Evolutionary conservation across 495 filamentous ascomycete species (phyloP), one percentile per base, ranked within the genome.

Genomic region (Penicillium odoratum): DNA sequence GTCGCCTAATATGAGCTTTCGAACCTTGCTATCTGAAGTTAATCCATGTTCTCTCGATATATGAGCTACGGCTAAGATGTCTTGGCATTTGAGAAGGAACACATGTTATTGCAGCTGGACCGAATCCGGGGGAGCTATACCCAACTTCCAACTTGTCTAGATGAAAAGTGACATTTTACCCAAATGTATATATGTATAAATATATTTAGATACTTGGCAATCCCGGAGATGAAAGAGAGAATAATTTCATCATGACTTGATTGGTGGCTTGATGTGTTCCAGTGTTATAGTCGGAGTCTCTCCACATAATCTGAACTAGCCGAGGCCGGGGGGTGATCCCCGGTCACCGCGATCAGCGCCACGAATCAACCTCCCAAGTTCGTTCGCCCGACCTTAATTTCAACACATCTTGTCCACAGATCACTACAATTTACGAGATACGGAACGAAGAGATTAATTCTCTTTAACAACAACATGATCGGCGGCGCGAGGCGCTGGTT

Each of bases 401-500:
- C 38, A 54, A 42, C 45, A 42, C 42, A 13, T 33, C 29, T 30
- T 9, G 13, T 43, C 25, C 8, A 10, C n/a, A 53, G 10, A 25
- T 25, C 52, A 26, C n/a, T 6, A 54, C 21, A 10, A 43, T 34
- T 29, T n/a, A 29, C 36, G 13, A 47, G 1, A 40, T 57, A 34
- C 40, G 43, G 53, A 38, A 28, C 44, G 25, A 28, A 57, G 45
- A 36, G 46, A 62, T 51, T 59, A 55, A 54, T 45, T 58, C 26
- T 51, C 54, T 47, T 48, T 9, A 58, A 53, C 38, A 30, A 60
- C 74, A 79, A 64, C 68, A 96, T 97, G 92, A 86, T 96, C 72
- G 80, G 83, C 63, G 84, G 90, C 63, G 89, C 89, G 50, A 87
- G 88, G 73, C 84, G 83, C 78, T 98, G 94, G 92, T 80, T 97